Conservation (phyloP, 257 asterid genomes). For the Fraxinus americana region DNA sequence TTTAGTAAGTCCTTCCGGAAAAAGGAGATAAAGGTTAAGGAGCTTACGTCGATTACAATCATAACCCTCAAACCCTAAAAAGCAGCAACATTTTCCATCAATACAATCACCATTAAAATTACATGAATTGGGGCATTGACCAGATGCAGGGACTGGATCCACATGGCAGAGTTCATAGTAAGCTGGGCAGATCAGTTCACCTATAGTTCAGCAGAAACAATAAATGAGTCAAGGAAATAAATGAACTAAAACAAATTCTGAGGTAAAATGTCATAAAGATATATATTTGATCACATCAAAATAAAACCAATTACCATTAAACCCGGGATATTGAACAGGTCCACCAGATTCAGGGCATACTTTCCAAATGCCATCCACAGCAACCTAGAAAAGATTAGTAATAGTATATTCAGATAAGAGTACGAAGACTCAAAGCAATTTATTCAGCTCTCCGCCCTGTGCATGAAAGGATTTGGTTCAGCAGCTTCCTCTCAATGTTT, state of each 20-base stretch:
- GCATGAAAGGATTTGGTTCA: neutral
- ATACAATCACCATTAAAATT: slow-evolving; percentile 87
- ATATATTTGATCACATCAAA: neutral
- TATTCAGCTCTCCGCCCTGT: neutral
- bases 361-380: slow-evolving; percentile 89
- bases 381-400: slow-evolving; percentile 52
- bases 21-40: slow-evolving; percentile 5
- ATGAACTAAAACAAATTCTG: neutral
- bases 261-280: slow-evolving; percentile 1
- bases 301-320: slow-evolving; percentile 60
- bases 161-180: slow-evolving; percentile 80
- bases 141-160: slow-evolving; percentile 62
- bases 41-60: slow-evolving; percentile 72
- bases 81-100: slow-evolving; percentile 83
- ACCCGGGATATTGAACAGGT: slow-evolving; percentile 74
- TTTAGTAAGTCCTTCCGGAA: neutral
- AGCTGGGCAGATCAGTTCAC: slow-evolving; percentile 91
- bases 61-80: slow-evolving; percentile 85
- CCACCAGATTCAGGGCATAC: slow-evolving; percentile 86
- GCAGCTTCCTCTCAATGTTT: neutral
- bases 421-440: neutral
- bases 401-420: slow-evolving; percentile 7
- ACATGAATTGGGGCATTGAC: slow-evolving; percentile 85
- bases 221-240: neutral
- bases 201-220: slow-evolving; percentile 37